Conservation (phyloP, 768 basidiomycete genomes). For the Auricularia auricula-judae region DNA sequence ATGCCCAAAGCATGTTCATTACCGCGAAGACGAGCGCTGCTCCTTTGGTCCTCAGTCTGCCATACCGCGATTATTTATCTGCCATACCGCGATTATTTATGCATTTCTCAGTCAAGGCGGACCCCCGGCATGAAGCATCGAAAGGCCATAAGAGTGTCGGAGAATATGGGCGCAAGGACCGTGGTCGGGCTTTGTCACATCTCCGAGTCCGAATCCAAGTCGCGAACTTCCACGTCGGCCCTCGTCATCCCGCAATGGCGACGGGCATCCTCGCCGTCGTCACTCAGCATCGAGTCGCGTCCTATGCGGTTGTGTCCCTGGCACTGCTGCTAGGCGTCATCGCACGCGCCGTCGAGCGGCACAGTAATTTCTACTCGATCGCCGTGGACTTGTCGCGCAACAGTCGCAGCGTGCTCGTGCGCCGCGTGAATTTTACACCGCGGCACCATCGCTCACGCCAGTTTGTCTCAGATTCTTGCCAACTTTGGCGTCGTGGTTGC, state of each 20-base stretch:
- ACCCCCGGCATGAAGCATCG: too few relatives aligned
- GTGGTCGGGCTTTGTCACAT: neutral
- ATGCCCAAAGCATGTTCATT: too few relatives aligned
- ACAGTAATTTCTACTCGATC: constrained; percentile 91
- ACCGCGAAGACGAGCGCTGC: too few relatives aligned
- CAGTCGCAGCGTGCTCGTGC: constrained; percentile 82
- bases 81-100: too few relatives aligned
- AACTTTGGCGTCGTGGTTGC: constrained; percentile 81
- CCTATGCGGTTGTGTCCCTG: constrained; percentile 56
- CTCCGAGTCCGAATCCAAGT: neutral
- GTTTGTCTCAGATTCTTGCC: constrained; percentile 56
- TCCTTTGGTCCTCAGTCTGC: too few relatives aligned
- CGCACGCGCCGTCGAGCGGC: constrained; percentile 64
- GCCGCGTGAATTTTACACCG: constrained; percentile 13
- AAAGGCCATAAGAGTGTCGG: too few relatives aligned
- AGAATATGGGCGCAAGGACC: neutral
- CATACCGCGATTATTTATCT: too few relatives aligned
- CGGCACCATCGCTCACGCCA: constrained; percentile 4
- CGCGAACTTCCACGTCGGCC: neutral
- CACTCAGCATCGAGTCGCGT: neutral
- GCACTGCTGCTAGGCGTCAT: constrained; percentile 63
- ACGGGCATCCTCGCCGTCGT: neutral
- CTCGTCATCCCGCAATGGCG: neutral
- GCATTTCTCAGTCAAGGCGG: too few relatives aligned
- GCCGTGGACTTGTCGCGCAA: constrained; percentile 89